phyloP scores from a whole-genome alignment of 2,329 filamentous ascomycete species.

The Chrysoporthe cubensis region DNA sequence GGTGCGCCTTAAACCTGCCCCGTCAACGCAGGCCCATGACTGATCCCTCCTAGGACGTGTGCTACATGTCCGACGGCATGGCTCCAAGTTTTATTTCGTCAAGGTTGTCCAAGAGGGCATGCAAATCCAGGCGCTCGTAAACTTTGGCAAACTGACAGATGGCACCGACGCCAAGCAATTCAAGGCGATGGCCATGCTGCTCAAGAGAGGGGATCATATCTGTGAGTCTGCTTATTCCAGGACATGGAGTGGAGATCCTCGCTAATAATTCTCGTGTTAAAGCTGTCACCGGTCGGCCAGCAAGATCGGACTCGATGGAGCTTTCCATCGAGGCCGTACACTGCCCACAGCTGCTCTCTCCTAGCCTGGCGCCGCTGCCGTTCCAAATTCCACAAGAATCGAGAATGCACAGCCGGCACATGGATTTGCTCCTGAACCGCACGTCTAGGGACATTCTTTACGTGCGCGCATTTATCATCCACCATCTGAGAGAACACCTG shows the following conservation, averaged over 20 bases:
- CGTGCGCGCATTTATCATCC: slow-evolving; percentile 74
- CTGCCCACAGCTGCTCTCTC: slow-evolving; percentile 74
- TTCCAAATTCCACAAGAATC: slow-evolving; percentile 72
- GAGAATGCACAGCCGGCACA: slow-evolving; percentile 76
- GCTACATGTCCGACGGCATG: slow-evolving; percentile 68
- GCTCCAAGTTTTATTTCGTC: slow-evolving; percentile 82
- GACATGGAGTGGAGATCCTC: slow-evolving; percentile 29
- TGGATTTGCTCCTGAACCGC: slow-evolving; percentile 81
- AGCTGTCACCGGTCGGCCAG: slow-evolving; percentile 73
- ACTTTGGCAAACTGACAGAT: slow-evolving; percentile 55
- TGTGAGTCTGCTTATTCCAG: slow-evolving; percentile 56
- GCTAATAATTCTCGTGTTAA: slow-evolving; percentile 32
- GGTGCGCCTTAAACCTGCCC: slow-evolving; percentile 9
- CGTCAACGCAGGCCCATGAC: slow-evolving; percentile 17
- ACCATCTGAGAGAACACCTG: slow-evolving; percentile 71
- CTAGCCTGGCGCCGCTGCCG: slow-evolving; percentile 80
- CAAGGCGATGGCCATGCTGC: slow-evolving; percentile 65
- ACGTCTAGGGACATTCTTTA: slow-evolving; percentile 70
- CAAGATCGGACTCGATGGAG: slow-evolving; percentile 72
- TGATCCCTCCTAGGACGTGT: slow-evolving; percentile 66
- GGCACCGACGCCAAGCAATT: slow-evolving; percentile 49
- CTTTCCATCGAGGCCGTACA: slow-evolving; percentile 71
- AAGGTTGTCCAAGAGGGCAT: slow-evolving; percentile 76
- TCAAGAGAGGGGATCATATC: slow-evolving; percentile 82
- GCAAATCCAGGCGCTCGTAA: slow-evolving; percentile 77